A percentile compares a stretch with the other conserved stretches of the same genome.
Conservation (phyloP, 176 grass and related monocot genomes). For the Panicum miliaceum region DNA sequence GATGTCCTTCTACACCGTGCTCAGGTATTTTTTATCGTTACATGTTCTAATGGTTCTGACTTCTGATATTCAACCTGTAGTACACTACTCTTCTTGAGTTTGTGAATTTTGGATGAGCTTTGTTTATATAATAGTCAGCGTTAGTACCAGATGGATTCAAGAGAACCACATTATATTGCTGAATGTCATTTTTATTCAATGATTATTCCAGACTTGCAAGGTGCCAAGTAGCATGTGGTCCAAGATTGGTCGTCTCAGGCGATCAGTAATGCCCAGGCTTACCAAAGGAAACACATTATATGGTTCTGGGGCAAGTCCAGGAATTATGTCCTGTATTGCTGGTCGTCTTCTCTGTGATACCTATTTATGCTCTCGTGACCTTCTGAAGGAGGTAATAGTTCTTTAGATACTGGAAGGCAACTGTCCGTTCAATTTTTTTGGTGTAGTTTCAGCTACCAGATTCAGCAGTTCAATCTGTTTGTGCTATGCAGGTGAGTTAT, state of each 20-base stretch:
- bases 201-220: conserved; percentile 72
- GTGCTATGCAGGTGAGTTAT: conserved; percentile 80
- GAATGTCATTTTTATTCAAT: conserved; percentile 13
- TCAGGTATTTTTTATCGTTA: conserved; percentile 63
- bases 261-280: conserved; percentile 85
- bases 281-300: conserved; percentile 87
- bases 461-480: conserved; percentile 25
- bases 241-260: conserved; percentile 92
- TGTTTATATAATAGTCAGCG: conserved; percentile 26
- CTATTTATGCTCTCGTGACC: conserved; percentile 92
- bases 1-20: conserved; percentile 93
- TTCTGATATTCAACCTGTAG: background rate
- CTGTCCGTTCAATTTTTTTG: background rate
- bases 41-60: conserved; percentile 9
- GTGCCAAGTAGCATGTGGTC: conserved; percentile 92
- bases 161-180: conserved; percentile 7
- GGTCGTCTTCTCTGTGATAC: conserved; percentile 97
- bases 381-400: conserved; percentile 79
- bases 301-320: conserved; percentile 93
- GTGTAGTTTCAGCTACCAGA: background rate
- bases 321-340: conserved; percentile 97
- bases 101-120: conserved; percentile 12
- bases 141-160: conserved; percentile 9
- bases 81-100: conserved; percentile 34
- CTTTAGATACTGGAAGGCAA: background rate